These are phyloP conservation scores for Nakazawaea molendinolei DNA, from an alignment of 805 yeast genomes.

Conservation along the genomic window DNA sequence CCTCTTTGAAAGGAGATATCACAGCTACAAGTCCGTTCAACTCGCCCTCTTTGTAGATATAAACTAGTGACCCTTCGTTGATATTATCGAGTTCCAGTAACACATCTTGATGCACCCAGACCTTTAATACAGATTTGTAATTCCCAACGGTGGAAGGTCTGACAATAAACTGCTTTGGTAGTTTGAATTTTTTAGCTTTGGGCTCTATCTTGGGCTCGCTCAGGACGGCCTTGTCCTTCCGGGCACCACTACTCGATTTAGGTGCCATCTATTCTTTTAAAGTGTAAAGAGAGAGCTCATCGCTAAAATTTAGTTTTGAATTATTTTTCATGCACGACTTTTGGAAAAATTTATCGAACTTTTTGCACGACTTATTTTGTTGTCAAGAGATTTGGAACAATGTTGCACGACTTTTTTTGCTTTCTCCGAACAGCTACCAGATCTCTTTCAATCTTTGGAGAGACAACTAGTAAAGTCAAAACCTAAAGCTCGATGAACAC, in stretches of 20 bases:
- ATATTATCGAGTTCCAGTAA: conserved; percentile 5
- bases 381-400: too few species aligned
- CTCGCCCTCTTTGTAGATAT: conserved; percentile 5
- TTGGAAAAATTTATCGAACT: too few species aligned
- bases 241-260: background rate
- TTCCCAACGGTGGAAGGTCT: conserved; percentile 5
- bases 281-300: background rate
- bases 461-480: too few species aligned
- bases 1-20: background rate
- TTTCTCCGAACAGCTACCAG: too few species aligned
- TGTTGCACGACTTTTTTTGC: too few species aligned
- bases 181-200: conserved; percentile 8
- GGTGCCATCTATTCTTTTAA: conserved; percentile 1
- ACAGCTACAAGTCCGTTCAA: conserved; percentile 4
- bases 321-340: too few species aligned
- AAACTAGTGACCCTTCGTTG: conserved; percentile 1
- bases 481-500: too few species aligned
- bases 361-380: too few species aligned
- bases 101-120: conserved; percentile 6
- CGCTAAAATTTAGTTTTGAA: too few species aligned
- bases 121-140: conserved; percentile 2
- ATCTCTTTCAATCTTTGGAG: too few species aligned
- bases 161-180: conserved; percentile 8
- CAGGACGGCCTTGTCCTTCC: background rate
- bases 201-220: too few species aligned